A percentile compares a stretch with the other conserved stretches of the same genome.
Evolutionary conservation across 2,329 filamentous ascomycete species (phyloP).

Genomic region (Claviceps quebecensis): DNA sequence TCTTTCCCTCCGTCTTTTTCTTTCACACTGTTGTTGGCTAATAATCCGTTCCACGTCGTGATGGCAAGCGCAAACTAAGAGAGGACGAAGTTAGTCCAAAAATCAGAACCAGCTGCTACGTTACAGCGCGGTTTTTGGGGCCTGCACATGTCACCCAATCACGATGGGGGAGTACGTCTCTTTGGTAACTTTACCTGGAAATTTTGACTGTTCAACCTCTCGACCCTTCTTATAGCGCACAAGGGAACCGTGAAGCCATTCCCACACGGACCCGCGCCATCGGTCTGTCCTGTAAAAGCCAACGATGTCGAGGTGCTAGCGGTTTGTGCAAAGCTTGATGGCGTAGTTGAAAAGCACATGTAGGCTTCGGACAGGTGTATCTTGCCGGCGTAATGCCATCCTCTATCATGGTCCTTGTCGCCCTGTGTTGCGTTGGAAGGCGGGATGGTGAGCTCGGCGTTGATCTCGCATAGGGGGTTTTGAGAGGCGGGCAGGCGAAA

Average conservation of each 20-base stretch:
- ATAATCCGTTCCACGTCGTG: constrained; percentile 80
- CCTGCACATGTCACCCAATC: background rate
- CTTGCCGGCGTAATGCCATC: constrained; percentile 83
- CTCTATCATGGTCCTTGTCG: constrained; percentile 56
- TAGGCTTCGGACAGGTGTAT: constrained; percentile 89
- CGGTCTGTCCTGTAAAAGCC: constrained; percentile 81
- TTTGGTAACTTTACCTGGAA: constrained; percentile 41
- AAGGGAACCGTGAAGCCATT: constrained; percentile 94
- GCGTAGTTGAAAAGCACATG: constrained; percentile 91
- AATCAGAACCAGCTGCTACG: background rate
- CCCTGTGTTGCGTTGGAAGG: constrained; percentile 55
- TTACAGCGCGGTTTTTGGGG: background rate
- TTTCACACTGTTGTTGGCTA: constrained; percentile 40
- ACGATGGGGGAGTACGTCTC: background rate
- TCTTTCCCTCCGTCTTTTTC: constrained; percentile 30
- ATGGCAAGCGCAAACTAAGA: constrained; percentile 74
- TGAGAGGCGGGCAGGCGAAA: constrained; percentile 90
- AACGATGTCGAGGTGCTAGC: constrained; percentile 69
- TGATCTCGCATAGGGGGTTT: constrained; percentile 90
- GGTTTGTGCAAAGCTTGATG: constrained; percentile 70
- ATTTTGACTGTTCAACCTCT: constrained; percentile 82
- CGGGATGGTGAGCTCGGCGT: constrained; percentile 82
- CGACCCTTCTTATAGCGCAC: constrained; percentile 80
- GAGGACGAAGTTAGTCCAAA: background rate
- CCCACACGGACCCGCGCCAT: constrained; percentile 80